phyloP scores from a whole-genome alignment of 192 early-diverging fungal genomes.

The Gaertneriomyces sp. region DNA sequence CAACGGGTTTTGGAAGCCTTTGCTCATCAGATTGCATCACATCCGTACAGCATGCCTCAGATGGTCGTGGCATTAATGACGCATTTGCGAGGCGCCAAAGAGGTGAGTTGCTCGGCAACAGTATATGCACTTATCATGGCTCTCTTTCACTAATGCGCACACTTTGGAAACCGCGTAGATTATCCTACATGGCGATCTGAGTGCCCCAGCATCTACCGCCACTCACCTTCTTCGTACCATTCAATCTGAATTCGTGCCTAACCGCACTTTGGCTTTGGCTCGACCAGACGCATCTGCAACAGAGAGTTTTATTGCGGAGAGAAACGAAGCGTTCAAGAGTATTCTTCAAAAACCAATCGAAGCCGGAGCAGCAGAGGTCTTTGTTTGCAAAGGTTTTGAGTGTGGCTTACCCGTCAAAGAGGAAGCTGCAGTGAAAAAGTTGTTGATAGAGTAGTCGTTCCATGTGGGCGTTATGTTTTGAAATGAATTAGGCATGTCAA shows the following conservation, averaged over 20 bases:
- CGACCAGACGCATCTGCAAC: not conserved
- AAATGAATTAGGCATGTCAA: no score
- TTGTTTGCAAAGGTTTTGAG: constrained; percentile 53
- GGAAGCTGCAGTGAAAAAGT: no score
- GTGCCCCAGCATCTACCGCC: not conserved
- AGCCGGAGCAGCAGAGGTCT: constrained; percentile 15
- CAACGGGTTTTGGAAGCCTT: constrained; percentile 33
- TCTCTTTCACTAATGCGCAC: no score
- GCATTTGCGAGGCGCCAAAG: constrained; percentile 35
- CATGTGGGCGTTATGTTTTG: no score
- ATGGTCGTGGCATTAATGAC: constrained; percentile 37
- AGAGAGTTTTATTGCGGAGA: constrained; percentile 15
- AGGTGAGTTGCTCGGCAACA: constrained; percentile 31
- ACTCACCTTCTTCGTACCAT: constrained; percentile 22
- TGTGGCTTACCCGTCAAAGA: constrained; percentile 49
- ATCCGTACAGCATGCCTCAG: constrained; percentile 43
- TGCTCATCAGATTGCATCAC: constrained; percentile 19
- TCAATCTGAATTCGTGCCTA: constrained; percentile 37
- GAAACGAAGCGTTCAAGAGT: constrained; percentile 25
- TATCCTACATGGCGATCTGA: constrained; percentile 6
- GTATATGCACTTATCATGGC: not conserved
- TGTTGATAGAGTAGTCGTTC: no score
- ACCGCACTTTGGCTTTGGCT: constrained; percentile 32
- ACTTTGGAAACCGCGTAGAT: not conserved
- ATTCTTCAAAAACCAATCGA: constrained; percentile 22